Evolutionary conservation across 2,329 filamentous ascomycete species (phyloP), one percentile per base, ranked within the genome.

Genomic region (Juglanconis oblonga): DNA sequence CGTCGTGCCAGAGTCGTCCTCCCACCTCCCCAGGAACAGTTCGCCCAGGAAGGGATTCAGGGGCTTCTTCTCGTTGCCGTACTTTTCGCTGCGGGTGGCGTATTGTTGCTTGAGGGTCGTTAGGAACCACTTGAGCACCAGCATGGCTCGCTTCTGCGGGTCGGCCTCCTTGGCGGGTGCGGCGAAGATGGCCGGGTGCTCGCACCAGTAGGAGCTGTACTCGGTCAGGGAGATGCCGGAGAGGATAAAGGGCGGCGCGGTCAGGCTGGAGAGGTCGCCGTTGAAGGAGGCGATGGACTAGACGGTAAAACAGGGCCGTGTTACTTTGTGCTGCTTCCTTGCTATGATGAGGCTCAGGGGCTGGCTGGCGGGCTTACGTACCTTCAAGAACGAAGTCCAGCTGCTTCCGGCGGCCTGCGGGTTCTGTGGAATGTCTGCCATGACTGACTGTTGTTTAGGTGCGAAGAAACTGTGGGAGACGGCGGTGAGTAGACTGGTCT

Each of bases 111-210:
- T 96, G 55, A 98, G 81, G 3, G 93, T 97, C 70, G 87, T 93
- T 58, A 98, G 78, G 78, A 97, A 98, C 94, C 94, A 98, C 76
- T 94, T 96, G 68, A 97, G 79, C n/a, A 98, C 94, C 38, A 94
- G 81, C 66, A 96, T 77, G 24, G 91, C 88, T 63, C 94, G 87
- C 79, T 92, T 95, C 68, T 89, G 86, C 0, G 92, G 84, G 72
- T 96, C 90, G 55, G 87, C 69, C 73, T 97, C 92, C 60, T 83
- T 81, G 52, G 92, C 89, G 3, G 94, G 91, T 11, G 93, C 92
- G 62, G 92, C 86, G 67, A 98, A 89, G 62, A 97, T 77, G 17
- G 80, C 75, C 3, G 90, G 90, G 69, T 92, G 88, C 67, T 92
- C 90, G 64, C 87, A 87, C 90, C 90, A 94, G 78, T 92, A 93